Evolutionary conservation across 345 rosid species (phyloP).

Genomic region (Jatropha curcas): DNA sequence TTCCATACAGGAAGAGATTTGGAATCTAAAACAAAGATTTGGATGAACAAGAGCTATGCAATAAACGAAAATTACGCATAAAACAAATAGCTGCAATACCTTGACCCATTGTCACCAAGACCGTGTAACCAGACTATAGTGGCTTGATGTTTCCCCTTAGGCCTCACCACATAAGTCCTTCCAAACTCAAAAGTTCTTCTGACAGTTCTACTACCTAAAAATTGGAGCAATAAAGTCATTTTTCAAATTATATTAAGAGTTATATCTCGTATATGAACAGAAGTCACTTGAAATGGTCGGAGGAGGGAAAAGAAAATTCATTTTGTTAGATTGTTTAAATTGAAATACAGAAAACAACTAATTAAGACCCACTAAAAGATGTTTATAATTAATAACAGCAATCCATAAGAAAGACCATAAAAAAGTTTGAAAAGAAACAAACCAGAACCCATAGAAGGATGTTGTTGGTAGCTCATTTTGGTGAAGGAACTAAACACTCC

Average conservation of each 20-base stretch:
- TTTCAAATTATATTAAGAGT: slow-evolving; percentile 13
- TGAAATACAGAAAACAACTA: not conserved
- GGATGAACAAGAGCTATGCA: not conserved
- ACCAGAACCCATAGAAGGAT: slow-evolving; percentile 63
- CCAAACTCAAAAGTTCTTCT: slow-evolving; percentile 47
- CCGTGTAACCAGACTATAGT: slow-evolving; percentile 56
- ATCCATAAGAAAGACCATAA: not conserved
- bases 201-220: slow-evolving; percentile 40
- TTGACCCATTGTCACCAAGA: slow-evolving; percentile 53
- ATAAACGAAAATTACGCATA: not conserved
- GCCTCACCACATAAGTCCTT: slow-evolving; percentile 56
- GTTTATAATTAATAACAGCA: not conserved
- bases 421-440: slow-evolving; percentile 28
- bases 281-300: too few species aligned
- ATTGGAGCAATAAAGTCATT: not conserved
- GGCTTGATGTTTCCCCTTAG: slow-evolving; percentile 48
- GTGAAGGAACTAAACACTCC: slow-evolving; percentile 13
- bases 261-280: too few species aligned
- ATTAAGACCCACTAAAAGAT: not conserved
- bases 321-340: not conserved
- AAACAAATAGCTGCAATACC: slow-evolving; percentile 25
- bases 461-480: slow-evolving; percentile 69
- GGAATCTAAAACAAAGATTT: not conserved
- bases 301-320: not conserved
- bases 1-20: not conserved